Base-by-base conservation (phyloP, 2,329 filamentous ascomycete species). In the Shiraia bambusicola region DNA sequence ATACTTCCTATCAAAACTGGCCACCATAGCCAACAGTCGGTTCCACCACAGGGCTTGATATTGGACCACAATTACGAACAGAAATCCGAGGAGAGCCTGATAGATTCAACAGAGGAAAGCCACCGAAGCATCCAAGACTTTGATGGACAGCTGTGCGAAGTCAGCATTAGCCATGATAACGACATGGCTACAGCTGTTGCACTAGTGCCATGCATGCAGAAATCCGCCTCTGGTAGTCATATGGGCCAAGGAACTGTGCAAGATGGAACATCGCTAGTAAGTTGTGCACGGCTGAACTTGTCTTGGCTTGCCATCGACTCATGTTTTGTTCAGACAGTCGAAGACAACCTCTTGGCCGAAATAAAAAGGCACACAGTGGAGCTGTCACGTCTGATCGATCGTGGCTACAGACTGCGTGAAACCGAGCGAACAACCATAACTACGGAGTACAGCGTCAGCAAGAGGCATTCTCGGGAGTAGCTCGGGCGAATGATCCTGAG, bases 101-200 rank as follows among this genome's bases (percentile, higher is more conserved):
- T 3, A n/a, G 12, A n/a, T 11, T 10, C 9, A 22, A 26, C 16
- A 9, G 14, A 29, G 17, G 19, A 28, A 14, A 22, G n/a, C 6
- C 27, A 22, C 14, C 13, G 7, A 14, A 28, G 53, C 39, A 25
- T 57, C 7, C 35, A 49, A 26, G 37, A 45, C 6, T 33, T 64
- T 10, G 54, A 66, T 6, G 66, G 65, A 1, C 78, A 82, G 51
- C 73, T 81, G 35, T 88, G 83, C 11, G 75, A 80, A 58, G 64
- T 95, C 31, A 92, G 86, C 45, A 94, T 96, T 56, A 93, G 86
- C 58, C 91, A 96, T 65, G 91, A 96, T 66, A 84, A 81, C 2
- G 84, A 88, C 6, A 95, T 90, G 69, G 89, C 89, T 8, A 83
- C 79, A 14, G 86, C 86, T 6, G 75, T 84, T 1, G 87, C 84